Evolutionary conservation across 169 alveolate genomes (phyloP), one percentile per base, ranked within the genome.

Genomic region (Cryptosporidium canis): DNA sequence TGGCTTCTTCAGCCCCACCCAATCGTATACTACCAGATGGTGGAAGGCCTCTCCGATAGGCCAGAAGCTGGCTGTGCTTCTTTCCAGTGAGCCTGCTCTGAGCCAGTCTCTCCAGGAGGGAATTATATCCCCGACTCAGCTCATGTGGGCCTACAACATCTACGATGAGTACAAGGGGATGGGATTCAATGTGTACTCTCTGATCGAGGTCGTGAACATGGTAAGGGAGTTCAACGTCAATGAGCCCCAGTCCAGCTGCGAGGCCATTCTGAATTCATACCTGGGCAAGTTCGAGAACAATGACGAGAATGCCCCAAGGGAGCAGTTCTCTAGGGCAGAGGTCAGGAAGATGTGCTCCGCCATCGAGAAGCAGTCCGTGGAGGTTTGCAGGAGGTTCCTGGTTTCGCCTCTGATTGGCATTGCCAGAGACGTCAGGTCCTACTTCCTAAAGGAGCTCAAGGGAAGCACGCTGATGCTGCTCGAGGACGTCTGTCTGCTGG

Each of bases 21-120:
- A 77, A 41, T 37, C 87, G 4, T 77, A 77, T 41, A 77, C 55
- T 27, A 58, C 72, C 24, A 77, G 87, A 77, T 77, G 87, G 87
- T 77, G 87, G 87, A 77, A 77, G 27, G n/a, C 87, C 31, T 77
- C 87, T 58, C 66, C 72, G 14, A 51, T 77, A n/a, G 87, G 87
- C n/a, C 87, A 77, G 31, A 77, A 77, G 37, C 29, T 77, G 58
- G 87, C 87, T 56, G 72, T 21, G 6, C 58, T 77, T 7, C 44
- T 77, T 33, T 24, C 12, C 14, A 55, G 43, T 27, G 72, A 77
- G 37, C 87, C 87, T 12, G 64, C 64, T 14, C 27, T 77, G 37
- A 77, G 66, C 66, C 87, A 77, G 35, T 77, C 87, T 3, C 18
- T 77, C 11, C 68, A 77, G n/a, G 87, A 77, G 16, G 87, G 87